Evolutionary conservation across 768 basidiomycete species (phyloP).

Genomic region (Podaxis carcinomalis): DNA sequence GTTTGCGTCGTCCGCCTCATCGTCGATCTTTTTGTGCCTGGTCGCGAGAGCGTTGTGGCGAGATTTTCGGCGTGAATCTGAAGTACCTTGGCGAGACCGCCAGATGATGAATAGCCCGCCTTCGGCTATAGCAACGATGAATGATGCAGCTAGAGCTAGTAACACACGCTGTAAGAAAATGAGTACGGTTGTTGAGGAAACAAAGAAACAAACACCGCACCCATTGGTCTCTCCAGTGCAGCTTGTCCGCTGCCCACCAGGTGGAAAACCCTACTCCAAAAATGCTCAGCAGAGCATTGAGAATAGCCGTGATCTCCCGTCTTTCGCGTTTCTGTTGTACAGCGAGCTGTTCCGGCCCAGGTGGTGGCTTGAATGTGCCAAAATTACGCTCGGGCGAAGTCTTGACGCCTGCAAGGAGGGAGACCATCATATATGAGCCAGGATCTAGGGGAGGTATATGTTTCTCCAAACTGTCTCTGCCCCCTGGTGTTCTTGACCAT

Average conservation of each 20-base stretch:
- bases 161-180: constrained; percentile 46
- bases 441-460: constrained; percentile 41
- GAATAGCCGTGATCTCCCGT: constrained; percentile 61
- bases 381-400: constrained; percentile 78
- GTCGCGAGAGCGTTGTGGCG: constrained; percentile 12
- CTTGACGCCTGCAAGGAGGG: constrained; percentile 71
- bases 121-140: constrained; percentile 70
- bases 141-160: constrained; percentile 53
- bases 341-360: constrained; percentile 43
- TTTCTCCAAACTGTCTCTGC: constrained; percentile 26
- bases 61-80: constrained; percentile 16
- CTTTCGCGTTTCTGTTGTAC: constrained; percentile 48
- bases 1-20: constrained; percentile 14
- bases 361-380: constrained; percentile 42
- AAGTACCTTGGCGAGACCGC: constrained; percentile 43
- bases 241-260: constrained; percentile 67
- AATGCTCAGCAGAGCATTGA: constrained; percentile 72
- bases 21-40: constrained; percentile 35
- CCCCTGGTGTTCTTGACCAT: constrained; percentile 62
- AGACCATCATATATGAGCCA: constrained; percentile 60
- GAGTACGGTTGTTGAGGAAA: constrained; percentile 7
- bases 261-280: constrained; percentile 60
- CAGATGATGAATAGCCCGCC: constrained; percentile 69
- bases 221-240: constrained; percentile 72
- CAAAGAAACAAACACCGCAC: constrained; percentile 35